phyloP scores from a whole-genome alignment of 805 yeast species.

The Hemisphaericaspora nanyangensis region DNA sequence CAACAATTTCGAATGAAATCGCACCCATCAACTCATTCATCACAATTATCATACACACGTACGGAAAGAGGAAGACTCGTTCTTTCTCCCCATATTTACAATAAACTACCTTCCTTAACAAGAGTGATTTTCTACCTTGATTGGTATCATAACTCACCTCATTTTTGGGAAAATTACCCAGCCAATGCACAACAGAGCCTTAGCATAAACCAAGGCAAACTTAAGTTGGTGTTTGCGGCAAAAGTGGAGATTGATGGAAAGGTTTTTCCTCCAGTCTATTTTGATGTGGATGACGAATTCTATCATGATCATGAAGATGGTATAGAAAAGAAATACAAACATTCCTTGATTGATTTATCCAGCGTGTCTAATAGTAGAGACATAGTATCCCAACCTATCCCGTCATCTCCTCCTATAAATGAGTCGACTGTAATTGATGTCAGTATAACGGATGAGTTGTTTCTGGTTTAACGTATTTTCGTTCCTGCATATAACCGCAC shows the following conservation, averaged over 20 bases:
- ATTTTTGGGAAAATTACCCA: conserved; percentile 9
- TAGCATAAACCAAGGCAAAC: conserved; percentile 6
- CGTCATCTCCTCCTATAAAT: conserved; percentile 4
- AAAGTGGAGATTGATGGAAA: conserved; percentile 10
- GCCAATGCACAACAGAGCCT: not conserved
- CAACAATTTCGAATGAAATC: conserved; percentile 8
- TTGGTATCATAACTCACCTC: conserved; percentile 26
- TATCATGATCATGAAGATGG: conserved; percentile 7
- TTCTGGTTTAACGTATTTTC: not conserved
- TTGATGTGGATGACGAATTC: conserved; percentile 17
- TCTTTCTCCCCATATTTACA: conserved; percentile 10
- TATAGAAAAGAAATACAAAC: not conserved
- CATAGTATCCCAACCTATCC: not conserved
- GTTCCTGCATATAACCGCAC: not conserved
- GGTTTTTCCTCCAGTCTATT: conserved; percentile 18
- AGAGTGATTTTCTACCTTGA: conserved; percentile 31
- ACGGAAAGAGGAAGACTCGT: conserved; percentile 12
- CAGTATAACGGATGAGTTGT: not conserved
- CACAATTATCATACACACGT: conserved; percentile 7
- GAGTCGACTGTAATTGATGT: conserved; percentile 4
- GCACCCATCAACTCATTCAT: not conserved
- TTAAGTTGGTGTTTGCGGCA: conserved; percentile 15
- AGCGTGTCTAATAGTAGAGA: not conserved
- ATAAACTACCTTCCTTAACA: conserved; percentile 3
- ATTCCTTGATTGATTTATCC: conserved; percentile 8